Base-by-base conservation (phyloP, 257 asterid species). In the Solanum pennellii region DNA sequence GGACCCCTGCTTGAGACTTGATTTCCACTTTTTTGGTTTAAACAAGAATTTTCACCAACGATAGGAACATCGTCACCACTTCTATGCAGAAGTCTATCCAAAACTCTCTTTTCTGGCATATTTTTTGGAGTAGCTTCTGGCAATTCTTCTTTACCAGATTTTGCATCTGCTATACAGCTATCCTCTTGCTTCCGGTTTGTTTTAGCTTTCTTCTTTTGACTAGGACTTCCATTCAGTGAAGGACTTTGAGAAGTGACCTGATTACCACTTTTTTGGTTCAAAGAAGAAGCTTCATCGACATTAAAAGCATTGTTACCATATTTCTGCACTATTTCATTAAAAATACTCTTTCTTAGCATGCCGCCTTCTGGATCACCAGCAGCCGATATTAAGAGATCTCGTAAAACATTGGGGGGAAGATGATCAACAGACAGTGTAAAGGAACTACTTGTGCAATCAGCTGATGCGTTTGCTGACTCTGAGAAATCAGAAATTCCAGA, bases 251-350 rank as follows among this genome's bases (percentile, higher is more conserved):
- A 18, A 79, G 27, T 77, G 59, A 59, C 82, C 45, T 2, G 52
- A 52, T 7, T 75, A 52, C 35, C 35, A 88, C 85, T 82, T 79
- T 45, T 89, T 86, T 79, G 52, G 83, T 86, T 83, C 82, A 73
- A 73, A 18, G 27, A 71, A 49, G 88, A 37, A 42, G 77, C 86
- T 83, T 83, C 86, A 37, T 68, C 59, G 41, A 62, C 12, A 12
- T 49, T 39, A 56, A 52, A 66, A 65, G 88, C 83, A 88, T 65
- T 83, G 68, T 33, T 76, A 15, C 89, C 76, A 33, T 29, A 87
- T 66, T 82, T 88, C 45, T 84, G 89, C 66, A 76, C 86, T 86
- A 91, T 87, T 83, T 88, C 91, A 16, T 86, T 77, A 52, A 90
- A 86, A 59, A 88, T 71, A 47, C 39, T 45, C 68, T 44, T 90